phyloP scores from a whole-genome alignment of 495 filamentous ascomycete genomes.

The Cairneyella variabilis region DNA sequence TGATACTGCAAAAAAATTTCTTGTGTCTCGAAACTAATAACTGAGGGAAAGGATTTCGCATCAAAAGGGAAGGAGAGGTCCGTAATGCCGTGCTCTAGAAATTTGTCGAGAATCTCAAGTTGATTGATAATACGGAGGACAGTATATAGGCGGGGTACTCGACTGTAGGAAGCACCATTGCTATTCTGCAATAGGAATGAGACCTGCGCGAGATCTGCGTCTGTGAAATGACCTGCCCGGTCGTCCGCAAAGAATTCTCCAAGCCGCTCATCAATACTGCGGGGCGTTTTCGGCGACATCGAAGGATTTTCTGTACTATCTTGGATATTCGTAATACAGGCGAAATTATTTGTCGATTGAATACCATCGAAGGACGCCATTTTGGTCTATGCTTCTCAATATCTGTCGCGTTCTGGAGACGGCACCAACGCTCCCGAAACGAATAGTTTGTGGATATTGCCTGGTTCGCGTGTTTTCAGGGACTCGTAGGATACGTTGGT shows the following conservation, averaged over 20 bases:
- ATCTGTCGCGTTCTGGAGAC: background rate
- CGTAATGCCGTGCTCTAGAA: conserved; percentile 5
- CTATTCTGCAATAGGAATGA: background rate
- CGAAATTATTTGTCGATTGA: conserved; percentile 1
- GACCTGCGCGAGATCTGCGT: conserved; percentile 2
- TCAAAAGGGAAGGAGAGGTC: conserved; percentile 12
- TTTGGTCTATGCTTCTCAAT: background rate
- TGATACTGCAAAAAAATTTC: conserved; percentile 4
- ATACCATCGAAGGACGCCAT: background rate
- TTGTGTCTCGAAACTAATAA: background rate
- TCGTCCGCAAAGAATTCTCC: background rate
- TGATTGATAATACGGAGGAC: conserved; percentile 12
- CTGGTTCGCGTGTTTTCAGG: background rate
- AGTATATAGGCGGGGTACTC: conserved; percentile 12
- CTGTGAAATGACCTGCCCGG: background rate
- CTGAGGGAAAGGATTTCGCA: background rate
- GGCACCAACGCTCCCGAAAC: background rate
- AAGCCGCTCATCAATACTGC: conserved; percentile 1
- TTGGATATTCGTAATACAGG: background rate
- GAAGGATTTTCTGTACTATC: background rate
- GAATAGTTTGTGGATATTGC: background rate
- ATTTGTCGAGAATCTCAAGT: conserved; percentile 4
- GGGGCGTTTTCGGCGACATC: background rate
- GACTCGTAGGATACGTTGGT: background rate
- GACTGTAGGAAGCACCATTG: background rate